phyloP scores from a whole-genome alignment of 1,284 basidiomycete genomes.

The Melanopsichium pennsylvanicum region DNA sequence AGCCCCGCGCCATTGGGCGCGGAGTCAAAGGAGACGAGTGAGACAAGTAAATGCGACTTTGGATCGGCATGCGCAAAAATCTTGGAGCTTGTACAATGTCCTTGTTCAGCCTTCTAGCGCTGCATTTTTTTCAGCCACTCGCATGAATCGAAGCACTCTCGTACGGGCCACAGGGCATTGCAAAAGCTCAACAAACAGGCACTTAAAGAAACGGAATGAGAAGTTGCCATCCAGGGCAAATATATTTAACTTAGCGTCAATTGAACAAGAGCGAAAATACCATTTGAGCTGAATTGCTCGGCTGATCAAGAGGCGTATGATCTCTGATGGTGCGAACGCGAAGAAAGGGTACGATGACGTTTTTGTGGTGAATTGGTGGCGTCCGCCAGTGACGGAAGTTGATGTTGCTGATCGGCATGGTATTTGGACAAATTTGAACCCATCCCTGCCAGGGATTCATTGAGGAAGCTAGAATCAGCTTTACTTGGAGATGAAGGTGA shows the following conservation, averaged over 20 bases:
- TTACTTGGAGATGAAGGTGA: too few species aligned
- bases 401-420: neutral
- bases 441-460: neutral
- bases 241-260: neutral
- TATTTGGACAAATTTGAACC: slow-evolving; percentile 19
- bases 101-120: too few species aligned
- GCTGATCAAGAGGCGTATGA: slow-evolving; percentile 17
- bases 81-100: slow-evolving; percentile 6
- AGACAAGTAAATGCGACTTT: too few species aligned
- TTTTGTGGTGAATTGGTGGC: slow-evolving; percentile 3
- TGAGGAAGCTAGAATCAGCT: slow-evolving; percentile 1
- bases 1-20: too few species aligned
- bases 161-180: too few species aligned
- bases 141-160: too few species aligned
- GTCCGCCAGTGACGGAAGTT: slow-evolving; percentile 5
- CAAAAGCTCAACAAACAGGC: too few species aligned
- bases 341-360: slow-evolving; percentile 28
- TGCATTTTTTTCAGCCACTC: too few species aligned
- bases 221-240: slow-evolving; percentile 15
- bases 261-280: neutral
- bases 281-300: neutral
- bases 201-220: neutral
- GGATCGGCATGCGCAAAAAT: slow-evolving; percentile 6
- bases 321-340: slow-evolving; percentile 31
- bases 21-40: too few species aligned